A percentile compares a stretch with the other conserved stretches of the same genome.
These are phyloP conservation scores for Kodamaea jinghongensis DNA, from an alignment of 805 yeast genomes.

Conservation along the genomic window DNA sequence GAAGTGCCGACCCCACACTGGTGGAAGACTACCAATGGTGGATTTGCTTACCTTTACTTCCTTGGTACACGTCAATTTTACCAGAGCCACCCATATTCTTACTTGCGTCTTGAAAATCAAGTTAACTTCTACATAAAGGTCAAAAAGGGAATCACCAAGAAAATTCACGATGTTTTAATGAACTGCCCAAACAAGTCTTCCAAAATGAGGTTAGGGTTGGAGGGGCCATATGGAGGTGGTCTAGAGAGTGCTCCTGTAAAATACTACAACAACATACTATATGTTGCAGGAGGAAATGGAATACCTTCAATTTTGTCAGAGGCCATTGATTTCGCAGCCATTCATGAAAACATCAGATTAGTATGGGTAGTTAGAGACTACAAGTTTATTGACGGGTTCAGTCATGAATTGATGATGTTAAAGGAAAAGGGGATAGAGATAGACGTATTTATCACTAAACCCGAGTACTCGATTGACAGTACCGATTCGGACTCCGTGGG, in stretches of 20 bases:
- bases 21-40: constrained; percentile 60
- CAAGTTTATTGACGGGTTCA: constrained; percentile 48
- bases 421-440: constrained; percentile 27
- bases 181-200: constrained; percentile 26
- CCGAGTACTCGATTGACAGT: constrained; percentile 11
- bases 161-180: constrained; percentile 20
- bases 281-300: constrained; percentile 40
- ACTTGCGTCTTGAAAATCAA: constrained; percentile 19
- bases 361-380: constrained; percentile 63
- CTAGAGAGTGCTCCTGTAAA: constrained; percentile 17
- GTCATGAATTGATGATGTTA: constrained; percentile 36
- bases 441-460: constrained; percentile 29
- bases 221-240: constrained; percentile 32
- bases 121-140: constrained; percentile 42
- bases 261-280: constrained; percentile 31
- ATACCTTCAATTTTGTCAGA: constrained; percentile 36
- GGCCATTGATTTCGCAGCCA: constrained; percentile 15
- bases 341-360: constrained; percentile 21
- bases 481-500: not conserved
- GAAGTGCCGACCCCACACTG: constrained; percentile 49
- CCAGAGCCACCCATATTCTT: constrained; percentile 67
- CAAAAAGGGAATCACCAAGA: constrained; percentile 52
- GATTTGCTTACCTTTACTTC: constrained; percentile 58
- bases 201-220: constrained; percentile 28
- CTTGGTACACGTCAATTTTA: constrained; percentile 47